Conservation (phyloP, 2,329 filamentous ascomycete species). For the Ceratocystis colombiana region DNA sequence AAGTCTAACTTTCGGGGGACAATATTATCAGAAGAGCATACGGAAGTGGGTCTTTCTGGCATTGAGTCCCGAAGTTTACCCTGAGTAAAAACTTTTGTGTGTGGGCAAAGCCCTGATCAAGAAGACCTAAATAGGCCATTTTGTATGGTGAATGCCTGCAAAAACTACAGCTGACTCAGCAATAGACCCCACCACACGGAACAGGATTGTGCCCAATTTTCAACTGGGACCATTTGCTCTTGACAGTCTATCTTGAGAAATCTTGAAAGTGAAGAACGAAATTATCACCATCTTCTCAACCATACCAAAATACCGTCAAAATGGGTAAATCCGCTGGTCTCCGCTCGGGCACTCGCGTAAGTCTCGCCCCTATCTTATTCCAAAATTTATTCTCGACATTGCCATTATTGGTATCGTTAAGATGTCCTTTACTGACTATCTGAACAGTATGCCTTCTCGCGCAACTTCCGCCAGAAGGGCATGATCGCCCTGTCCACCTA, state of each 20-base stretch:
- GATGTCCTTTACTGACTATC: conserved; percentile 24
- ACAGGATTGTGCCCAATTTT: conserved; percentile 25
- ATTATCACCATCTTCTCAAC: conserved; percentile 24
- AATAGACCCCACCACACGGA: conserved; percentile 24
- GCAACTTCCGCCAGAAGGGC: conserved; percentile 90
- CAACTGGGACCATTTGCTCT: conserved; percentile 20
- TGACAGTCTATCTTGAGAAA: conserved; percentile 26
- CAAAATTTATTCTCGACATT: conserved; percentile 22
- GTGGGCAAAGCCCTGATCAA: conserved; percentile 25
- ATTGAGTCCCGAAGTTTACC: conserved; percentile 23
- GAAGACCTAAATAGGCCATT: conserved; percentile 21
- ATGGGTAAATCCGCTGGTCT: conserved; percentile 86
- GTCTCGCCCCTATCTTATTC: conserved; percentile 33
- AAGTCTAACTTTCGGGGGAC: conserved; percentile 20
- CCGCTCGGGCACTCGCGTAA: conserved; percentile 72
- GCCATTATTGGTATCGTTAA: conserved; percentile 18
- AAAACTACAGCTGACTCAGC: conserved; percentile 20
- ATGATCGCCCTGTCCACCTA: conserved; percentile 90
- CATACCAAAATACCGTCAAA: conserved; percentile 38
- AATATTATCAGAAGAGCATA: conserved; percentile 13
- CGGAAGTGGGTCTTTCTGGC: conserved; percentile 8
- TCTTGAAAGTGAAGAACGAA: conserved; percentile 24
- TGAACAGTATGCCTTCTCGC: conserved; percentile 74
- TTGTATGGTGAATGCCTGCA: conserved; percentile 7
- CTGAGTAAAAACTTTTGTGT: conserved; percentile 21